Base-by-base conservation (phyloP, 495 filamentous ascomycete genomes). In the Lepraria neglecta region DNA sequence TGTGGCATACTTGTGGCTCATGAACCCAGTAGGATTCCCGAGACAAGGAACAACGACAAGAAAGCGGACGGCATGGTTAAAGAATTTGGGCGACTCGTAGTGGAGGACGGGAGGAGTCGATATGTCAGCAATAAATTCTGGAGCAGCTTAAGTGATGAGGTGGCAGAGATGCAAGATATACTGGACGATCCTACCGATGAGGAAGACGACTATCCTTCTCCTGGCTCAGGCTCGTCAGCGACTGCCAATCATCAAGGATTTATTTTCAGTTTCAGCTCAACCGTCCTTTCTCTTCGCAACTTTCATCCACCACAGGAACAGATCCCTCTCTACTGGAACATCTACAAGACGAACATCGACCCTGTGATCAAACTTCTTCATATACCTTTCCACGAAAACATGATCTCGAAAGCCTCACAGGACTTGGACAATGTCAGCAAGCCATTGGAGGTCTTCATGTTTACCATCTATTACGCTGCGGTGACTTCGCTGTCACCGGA, bases 111-210 rank as follows among this genome's bases (percentile, higher is more conserved):
- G 3, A 84, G 82, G 65, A 89, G 67, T 65, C 79, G 89, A 69
- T 97, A 97, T 73, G 86, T 96, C 61, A 92, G 88, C 70, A 92
- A 87, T 72, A 85, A 84, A 17, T 89, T 96, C 56, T 97, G 91
- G 92, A 84, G 87, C n/a, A 89, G 82, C 63, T 76, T 97, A 48
- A 89, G 85, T 54, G 89, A 92, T 61, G 90, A 97, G 82, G 90
- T 92, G 42, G 85, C 88, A 65, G 85, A 87, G 67, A 77, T 92
- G 35, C 84, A 86, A 56, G 81, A 83, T 63, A 85, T 89, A 27
- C 81, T 90, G 0, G 81, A 88, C 56, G 76, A 82, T 60, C 78
- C 83, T 27, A 84, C 81, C 12, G 88, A 90, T 21, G 85, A 90
- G 9, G 80, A 83, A 15, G 86, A 85, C 6, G 79, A 85, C 42